phyloP scores from a whole-genome alignment of 2,329 filamentous ascomycete species.

The Beauveria sp. region DNA sequence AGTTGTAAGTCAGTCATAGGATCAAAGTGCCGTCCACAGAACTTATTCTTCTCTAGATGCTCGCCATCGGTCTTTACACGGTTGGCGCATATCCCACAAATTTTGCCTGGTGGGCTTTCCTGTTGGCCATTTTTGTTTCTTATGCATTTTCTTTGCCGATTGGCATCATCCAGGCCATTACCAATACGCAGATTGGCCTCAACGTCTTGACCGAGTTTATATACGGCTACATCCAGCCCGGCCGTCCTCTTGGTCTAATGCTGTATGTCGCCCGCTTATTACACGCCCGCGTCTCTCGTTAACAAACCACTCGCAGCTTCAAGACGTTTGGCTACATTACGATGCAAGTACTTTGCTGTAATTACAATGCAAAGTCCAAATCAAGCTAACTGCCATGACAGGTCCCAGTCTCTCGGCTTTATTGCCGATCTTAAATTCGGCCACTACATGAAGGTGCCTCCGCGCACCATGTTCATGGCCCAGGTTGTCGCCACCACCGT shows the following conservation, averaged over 20 bases:
- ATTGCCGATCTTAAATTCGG: conserved; percentile 61
- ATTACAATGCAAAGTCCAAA: not conserved
- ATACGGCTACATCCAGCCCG: conserved; percentile 68
- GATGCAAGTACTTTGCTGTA: conserved; percentile 30
- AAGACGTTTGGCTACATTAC: conserved; percentile 58
- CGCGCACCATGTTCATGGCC: conserved; percentile 57
- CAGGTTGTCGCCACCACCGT: conserved; percentile 60
- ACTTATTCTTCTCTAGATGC: conserved; percentile 33
- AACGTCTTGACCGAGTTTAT: conserved; percentile 72
- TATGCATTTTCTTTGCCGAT: conserved; percentile 58
- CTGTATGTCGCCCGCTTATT: conserved; percentile 35
- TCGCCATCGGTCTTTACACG: conserved; percentile 45
- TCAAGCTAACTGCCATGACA: conserved; percentile 10
- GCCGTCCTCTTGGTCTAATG: conserved; percentile 65
- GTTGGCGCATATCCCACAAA: conserved; percentile 58
- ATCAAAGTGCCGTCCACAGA: not conserved
- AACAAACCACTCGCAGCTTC: conserved; percentile 34
- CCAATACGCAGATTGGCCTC: conserved; percentile 63
- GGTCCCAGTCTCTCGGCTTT: conserved; percentile 56
- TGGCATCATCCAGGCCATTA: conserved; percentile 62
- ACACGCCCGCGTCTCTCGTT: not conserved
- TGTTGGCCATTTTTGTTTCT: conserved; percentile 58
- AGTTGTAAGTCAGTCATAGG: conserved; percentile 33
- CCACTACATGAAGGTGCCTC: conserved; percentile 67
- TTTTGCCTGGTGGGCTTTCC: conserved; percentile 64